phyloP scores from a whole-genome alignment of 2,329 filamentous ascomycete species.

The Penicillium sp. region DNA sequence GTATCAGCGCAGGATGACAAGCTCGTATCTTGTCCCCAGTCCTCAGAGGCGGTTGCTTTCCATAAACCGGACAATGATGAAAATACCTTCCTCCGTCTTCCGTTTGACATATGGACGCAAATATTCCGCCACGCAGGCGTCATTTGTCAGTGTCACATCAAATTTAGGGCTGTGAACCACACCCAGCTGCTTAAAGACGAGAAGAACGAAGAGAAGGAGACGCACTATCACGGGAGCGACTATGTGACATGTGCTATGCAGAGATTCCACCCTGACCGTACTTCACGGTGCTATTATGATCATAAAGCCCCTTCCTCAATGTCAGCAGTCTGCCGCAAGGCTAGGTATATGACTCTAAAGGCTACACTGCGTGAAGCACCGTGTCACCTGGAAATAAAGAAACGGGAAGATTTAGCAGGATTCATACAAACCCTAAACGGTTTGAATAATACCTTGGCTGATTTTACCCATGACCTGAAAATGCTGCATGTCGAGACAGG shows the following conservation, averaged over 20 bases:
- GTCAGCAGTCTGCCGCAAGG: background rate
- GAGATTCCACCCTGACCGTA: background rate
- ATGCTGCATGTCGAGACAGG: conserved; percentile 2
- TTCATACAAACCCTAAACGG: conserved; percentile 14
- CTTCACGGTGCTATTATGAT: background rate
- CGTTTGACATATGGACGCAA: conserved; percentile 13
- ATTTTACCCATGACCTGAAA: background rate
- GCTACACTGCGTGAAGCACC: conserved; percentile 18
- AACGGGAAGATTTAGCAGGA: conserved; percentile 15
- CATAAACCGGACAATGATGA: background rate
- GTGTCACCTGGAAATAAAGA: conserved; percentile 17
- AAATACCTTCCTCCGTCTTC: background rate
- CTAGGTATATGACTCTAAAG: conserved; percentile 17
- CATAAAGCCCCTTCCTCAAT: background rate
- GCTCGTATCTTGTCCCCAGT: background rate
- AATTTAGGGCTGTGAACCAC: background rate
- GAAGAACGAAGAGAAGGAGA: background rate
- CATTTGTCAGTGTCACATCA: conserved; percentile 17
- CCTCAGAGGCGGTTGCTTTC: background rate
- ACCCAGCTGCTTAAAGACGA: no score
- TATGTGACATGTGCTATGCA: background rate
- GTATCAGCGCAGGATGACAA: background rate
- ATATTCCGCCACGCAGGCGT: conserved; percentile 22
- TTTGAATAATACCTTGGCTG: background rate
- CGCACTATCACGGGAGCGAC: background rate